Base-by-base conservation (phyloP, 2,329 filamentous ascomycete species). In the Leptographium wingfieldii region DNA sequence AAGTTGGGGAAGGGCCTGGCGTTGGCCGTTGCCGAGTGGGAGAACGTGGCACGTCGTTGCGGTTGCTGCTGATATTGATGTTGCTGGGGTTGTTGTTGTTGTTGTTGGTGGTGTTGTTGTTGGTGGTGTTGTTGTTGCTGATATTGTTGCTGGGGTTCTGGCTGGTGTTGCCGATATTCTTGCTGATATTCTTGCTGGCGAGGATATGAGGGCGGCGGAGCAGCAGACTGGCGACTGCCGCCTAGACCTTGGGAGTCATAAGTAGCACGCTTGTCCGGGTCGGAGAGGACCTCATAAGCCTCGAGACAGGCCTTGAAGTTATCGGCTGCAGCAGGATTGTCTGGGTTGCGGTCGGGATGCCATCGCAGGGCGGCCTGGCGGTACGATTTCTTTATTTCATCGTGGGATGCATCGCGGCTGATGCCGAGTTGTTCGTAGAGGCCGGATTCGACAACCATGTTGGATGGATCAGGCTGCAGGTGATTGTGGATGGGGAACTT, bases 291-390 rank as follows among this genome's bases (percentile, higher is more conserved):
- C 76, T 99, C 94, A 77, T 96, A 99, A 61, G 94, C 94, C 76
- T 97, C 91, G 1, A 91, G 95, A 64, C 91, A 88, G 73, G 96
- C 92, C 77, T 97, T 97, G 80, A 99, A 99, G 74, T 92, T 96
- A 71, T 97, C 92, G 63, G 83, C 79, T 12, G 92, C 90, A 59
- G 84, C 77, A 40, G 91, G 86, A 67, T 92, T 90, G 74, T 95
- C 86, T 73, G 90, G 92, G 80, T 97, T 97, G 80, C 97, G 97
- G 79, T 99, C 94, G 9, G 94, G 94, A 71, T 99, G 94, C 74
- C 84, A 91, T 75, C 92, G 95, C 71, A 96, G 75, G 55, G 92
- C 92, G 10, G 62, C 81, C 74, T 84, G 88, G 84, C 88, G 83
- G 74, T 96, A 96, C 61, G 86, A 94, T 72, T 96, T 97, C 73